Conservation (phyloP, 139 green algal genomes). For the Chlamydomonas incerta region DNA sequence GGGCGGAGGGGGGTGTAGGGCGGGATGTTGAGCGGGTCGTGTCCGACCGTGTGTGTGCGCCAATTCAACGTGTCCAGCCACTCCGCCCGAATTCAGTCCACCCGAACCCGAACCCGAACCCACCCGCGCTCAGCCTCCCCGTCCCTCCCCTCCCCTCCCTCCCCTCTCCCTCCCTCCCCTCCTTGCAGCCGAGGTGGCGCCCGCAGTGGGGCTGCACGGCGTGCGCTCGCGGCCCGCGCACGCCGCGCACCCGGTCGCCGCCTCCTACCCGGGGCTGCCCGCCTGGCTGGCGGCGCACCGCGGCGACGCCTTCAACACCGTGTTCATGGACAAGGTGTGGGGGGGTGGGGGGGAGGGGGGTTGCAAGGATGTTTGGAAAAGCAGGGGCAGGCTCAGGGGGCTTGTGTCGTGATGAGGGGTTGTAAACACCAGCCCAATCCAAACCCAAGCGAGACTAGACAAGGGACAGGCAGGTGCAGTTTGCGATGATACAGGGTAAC, state of each 20-base stretch:
- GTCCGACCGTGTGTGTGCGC: too few relatives aligned
- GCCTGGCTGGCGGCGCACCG: constrained; percentile 32
- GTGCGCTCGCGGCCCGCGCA: constrained; percentile 10
- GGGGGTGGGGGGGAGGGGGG: too few relatives aligned
- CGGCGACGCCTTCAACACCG: constrained; percentile 43
- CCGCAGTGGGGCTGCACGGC: constrained; percentile 15
- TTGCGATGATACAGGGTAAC: too few relatives aligned
- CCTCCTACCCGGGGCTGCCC: constrained; percentile 30
- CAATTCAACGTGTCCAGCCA: not conserved
- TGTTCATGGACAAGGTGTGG: constrained; percentile 60
- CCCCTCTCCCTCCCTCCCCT: not conserved
- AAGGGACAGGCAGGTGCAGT: too few relatives aligned
- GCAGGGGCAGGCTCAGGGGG: too few relatives aligned
- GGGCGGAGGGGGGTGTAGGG: too few relatives aligned
- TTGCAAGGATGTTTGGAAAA: too few relatives aligned
- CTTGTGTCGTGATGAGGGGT: too few relatives aligned
- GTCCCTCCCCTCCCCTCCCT: not conserved
- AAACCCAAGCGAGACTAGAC: too few relatives aligned
- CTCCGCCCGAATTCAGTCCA: not conserved
- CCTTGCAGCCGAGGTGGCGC: constrained; percentile 18
- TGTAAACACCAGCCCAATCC: too few relatives aligned
- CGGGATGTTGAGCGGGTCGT: too few relatives aligned
- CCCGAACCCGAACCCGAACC: not conserved
- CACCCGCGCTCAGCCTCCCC: not conserved
- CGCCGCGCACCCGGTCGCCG: constrained; percentile 35